phyloP scores from a whole-genome alignment of 2,329 filamentous ascomycete genomes.

The Penicillium sp. region DNA sequence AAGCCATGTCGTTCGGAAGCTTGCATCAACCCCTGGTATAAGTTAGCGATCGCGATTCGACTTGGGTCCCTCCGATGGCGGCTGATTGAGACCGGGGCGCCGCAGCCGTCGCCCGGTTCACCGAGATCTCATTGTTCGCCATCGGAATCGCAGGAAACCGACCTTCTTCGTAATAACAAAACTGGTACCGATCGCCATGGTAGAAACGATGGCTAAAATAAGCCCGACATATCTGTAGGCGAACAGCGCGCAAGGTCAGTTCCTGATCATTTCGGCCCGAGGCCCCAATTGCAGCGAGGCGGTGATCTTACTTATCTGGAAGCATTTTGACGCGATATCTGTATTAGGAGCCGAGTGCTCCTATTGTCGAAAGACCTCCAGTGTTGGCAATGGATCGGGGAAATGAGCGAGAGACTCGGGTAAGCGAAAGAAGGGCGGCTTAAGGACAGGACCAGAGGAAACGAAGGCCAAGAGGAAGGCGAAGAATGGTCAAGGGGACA shows the following conservation, averaged over 20 bases:
- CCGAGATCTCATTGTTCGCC: background rate
- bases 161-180: conserved; percentile 99
- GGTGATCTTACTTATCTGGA: conserved; percentile 43
- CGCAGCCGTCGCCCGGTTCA: background rate
- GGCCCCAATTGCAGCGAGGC: background rate
- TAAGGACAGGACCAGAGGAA: background rate
- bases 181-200: conserved; percentile 65
- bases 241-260: conserved; percentile 23
- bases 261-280: conserved; percentile 15
- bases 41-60: conserved; percentile 19
- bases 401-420: conserved; percentile 15
- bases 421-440: conserved; percentile 13
- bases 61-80: background rate
- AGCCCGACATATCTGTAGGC: conserved; percentile 48
- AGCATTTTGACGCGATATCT: conserved; percentile 36
- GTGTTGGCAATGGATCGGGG: conserved; percentile 25
- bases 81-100: background rate
- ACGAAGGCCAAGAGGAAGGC: background rate
- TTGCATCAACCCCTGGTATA: conserved; percentile 75
- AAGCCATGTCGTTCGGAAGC: conserved; percentile 91
- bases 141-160: conserved; percentile 30
- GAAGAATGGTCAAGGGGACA: conserved; percentile 9
- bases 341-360: conserved; percentile 40
- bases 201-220: conserved; percentile 49
- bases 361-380: conserved; percentile 35